Conservation (phyloP, 1,139 yeast species). For the Nakaseomyces bracarensis region DNA sequence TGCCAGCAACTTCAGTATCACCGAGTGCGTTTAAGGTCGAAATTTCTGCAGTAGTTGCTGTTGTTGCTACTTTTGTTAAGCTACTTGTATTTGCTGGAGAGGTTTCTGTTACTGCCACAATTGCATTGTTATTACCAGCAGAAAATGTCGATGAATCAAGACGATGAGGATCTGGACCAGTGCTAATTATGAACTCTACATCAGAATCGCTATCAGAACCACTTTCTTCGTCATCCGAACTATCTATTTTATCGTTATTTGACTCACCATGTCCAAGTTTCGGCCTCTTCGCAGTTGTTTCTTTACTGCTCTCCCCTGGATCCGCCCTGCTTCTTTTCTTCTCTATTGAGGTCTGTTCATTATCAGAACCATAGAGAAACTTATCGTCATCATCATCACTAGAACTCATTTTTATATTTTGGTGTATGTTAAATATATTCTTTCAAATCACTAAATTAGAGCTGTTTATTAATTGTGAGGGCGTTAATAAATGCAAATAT, state of each 20-base stretch:
- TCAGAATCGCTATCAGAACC: slow-evolving; percentile 50
- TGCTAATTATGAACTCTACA: slow-evolving; percentile 54
- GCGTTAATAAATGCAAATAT: no score
- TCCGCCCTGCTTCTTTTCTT: slow-evolving; percentile 30
- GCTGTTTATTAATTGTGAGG: no score
- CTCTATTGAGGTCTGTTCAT: slow-evolving; percentile 30
- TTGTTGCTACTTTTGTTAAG: slow-evolving; percentile 8
- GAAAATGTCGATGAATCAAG: slow-evolving; percentile 25
- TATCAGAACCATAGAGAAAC: slow-evolving; percentile 72
- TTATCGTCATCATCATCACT: slow-evolving; percentile 70
- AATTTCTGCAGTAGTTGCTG: slow-evolving; percentile 6
- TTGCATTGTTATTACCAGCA: slow-evolving; percentile 12
- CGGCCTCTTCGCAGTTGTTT: slow-evolving; percentile 5
- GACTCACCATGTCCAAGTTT: neutral
- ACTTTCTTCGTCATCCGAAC: slow-evolving; percentile 26
- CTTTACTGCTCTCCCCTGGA: slow-evolving; percentile 9
- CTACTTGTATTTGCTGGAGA: slow-evolving; percentile 26
- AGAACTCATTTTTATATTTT: slow-evolving; percentile 22
- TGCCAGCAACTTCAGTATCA: slow-evolving; percentile 6
- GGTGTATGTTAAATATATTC: neutral
- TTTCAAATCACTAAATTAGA: neutral
- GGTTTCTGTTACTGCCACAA: slow-evolving; percentile 28
- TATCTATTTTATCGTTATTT: slow-evolving; percentile 1
- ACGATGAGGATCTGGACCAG: slow-evolving; percentile 34
- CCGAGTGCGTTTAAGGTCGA: slow-evolving; percentile 3